Evolutionary conservation across 225 moss, liverwort and hornwort species (phyloP).

Genomic region (Thuidium tamariscinum): DNA sequence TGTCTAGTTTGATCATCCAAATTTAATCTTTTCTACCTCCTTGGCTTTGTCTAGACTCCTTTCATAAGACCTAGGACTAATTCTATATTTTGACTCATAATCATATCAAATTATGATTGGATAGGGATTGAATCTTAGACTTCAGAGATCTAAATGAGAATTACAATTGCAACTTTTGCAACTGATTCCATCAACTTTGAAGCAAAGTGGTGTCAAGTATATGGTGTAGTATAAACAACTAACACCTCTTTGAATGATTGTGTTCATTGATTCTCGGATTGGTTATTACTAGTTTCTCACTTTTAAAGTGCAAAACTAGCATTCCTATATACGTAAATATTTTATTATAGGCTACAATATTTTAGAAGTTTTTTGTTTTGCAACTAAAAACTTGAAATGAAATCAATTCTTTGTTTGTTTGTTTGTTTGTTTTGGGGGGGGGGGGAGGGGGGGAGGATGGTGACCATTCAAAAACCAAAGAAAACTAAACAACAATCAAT

Average conservation of each 20-base stretch:
- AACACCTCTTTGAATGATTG: background rate
- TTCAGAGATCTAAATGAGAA: background rate
- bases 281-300: background rate
- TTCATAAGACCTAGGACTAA: too few relatives aligned
- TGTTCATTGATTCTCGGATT: rapidly evolving
- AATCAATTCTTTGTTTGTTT: too few relatives aligned
- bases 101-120: background rate
- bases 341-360: background rate
- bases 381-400: background rate
- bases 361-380: background rate
- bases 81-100: too few relatives aligned
- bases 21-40: too few relatives aligned
- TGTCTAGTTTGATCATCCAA: too few relatives aligned
- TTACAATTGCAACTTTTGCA: background rate
- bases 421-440: too few relatives aligned
- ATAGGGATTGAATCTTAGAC: background rate
- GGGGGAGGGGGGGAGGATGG: too few relatives aligned
- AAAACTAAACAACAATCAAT: too few relatives aligned
- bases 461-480: too few relatives aligned
- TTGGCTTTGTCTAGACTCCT: too few relatives aligned
- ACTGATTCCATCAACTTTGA: background rate
- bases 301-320: background rate
- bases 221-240: rapidly evolving
- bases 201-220: background rate
- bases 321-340: background rate